Conservation (phyloP, 768 basidiomycete species). For the Russula sp. region DNA sequence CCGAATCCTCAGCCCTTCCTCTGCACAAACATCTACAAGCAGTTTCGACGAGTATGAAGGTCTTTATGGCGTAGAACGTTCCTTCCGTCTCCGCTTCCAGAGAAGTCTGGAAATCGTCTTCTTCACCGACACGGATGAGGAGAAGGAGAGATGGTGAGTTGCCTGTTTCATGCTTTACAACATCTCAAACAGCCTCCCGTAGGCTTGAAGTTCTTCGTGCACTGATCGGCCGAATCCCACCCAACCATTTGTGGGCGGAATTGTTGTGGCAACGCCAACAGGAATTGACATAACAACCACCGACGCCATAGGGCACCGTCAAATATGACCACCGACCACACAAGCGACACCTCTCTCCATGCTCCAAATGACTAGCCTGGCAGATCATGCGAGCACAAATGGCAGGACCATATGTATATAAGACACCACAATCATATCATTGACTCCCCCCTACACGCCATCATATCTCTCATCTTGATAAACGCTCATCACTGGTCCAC, state of each 20-base stretch:
- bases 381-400: slow-evolving; percentile 12
- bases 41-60: slow-evolving; percentile 53
- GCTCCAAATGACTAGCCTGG: background rate
- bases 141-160: slow-evolving; percentile 78
- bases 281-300: slow-evolving; percentile 29
- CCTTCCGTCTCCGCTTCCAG: slow-evolving; percentile 78
- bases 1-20: slow-evolving; percentile 39
- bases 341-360: slow-evolving; percentile 17
- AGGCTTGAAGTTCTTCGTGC: slow-evolving; percentile 85
- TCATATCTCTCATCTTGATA: slow-evolving; percentile 13
- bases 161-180: background rate
- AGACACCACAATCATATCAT: slow-evolving; percentile 12
- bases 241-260: slow-evolving; percentile 91
- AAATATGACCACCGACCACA: background rate
- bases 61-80: slow-evolving; percentile 66
- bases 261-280: slow-evolving; percentile 78
- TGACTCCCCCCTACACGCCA: slow-evolving; percentile 5
- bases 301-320: background rate
- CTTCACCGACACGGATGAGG: slow-evolving; percentile 85
- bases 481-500: slow-evolving; percentile 13
- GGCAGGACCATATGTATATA: slow-evolving; percentile 14
- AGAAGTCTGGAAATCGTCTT: slow-evolving; percentile 76
- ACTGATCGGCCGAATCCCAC: slow-evolving; percentile 82
- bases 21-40: slow-evolving; percentile 31
- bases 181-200: slow-evolving; percentile 3